Evolutionary conservation across 2,329 filamentous ascomycete genomes (phyloP).

Genomic region (Sphaceloma murrayae): DNA sequence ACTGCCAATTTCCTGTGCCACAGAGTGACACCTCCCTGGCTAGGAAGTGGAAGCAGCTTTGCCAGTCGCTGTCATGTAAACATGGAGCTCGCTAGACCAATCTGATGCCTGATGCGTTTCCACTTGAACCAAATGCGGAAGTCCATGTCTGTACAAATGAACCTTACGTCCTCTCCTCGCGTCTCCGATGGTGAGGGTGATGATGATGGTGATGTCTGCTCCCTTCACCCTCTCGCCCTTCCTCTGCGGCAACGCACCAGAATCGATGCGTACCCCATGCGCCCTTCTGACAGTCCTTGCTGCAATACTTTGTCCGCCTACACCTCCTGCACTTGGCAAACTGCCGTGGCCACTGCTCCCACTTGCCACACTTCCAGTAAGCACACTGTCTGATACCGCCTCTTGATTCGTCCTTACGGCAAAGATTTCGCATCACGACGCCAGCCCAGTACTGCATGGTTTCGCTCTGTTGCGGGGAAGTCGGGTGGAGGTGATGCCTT

Average conservation of each 20-base stretch:
- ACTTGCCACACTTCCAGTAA: conserved; percentile 96
- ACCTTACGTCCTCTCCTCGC: conserved; percentile 7
- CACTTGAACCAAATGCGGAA: too few relatives aligned
- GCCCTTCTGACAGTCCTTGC: conserved; percentile 98
- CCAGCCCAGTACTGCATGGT: conserved; percentile 99
- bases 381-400: conserved; percentile 95
- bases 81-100: not conserved
- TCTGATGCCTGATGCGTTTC: not conserved
- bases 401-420: conserved; percentile 89
- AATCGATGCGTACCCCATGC: conserved; percentile 97
- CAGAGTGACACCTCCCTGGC: not conserved
- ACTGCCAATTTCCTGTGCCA: conserved; percentile 5
- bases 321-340: conserved; percentile 97
- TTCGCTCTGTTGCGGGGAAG: conserved; percentile 34
- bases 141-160: too few relatives aligned
- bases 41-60: too few relatives aligned
- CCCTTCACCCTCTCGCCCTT: conserved; percentile 23
- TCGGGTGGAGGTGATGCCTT: conserved; percentile 60
- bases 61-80: conserved; percentile 8
- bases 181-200: conserved; percentile 16
- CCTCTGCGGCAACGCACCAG: conserved; percentile 77
- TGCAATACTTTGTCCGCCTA: conserved; percentile 96
- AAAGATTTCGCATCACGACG: conserved; percentile 97
- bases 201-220: conserved; percentile 18
- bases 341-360: conserved; percentile 92